Evolutionary conservation across 108 stramenopile genomes (phyloP), one percentile per base, ranked within the genome.

Genomic region (Cyclotella cryptica): DNA sequence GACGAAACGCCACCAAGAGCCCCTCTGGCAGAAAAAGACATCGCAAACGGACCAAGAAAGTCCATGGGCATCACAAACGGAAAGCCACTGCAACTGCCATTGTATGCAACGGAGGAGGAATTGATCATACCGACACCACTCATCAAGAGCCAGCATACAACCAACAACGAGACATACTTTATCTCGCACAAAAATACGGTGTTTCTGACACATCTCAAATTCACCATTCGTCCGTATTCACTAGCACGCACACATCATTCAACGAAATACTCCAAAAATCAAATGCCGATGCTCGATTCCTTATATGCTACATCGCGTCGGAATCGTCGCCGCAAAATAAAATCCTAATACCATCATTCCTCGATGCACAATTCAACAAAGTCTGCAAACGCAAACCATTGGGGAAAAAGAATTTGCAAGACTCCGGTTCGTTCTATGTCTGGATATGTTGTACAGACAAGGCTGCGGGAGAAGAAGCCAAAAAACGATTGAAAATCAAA

Each of bases 381-480:
- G 72, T 88, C 8, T 73, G 88, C 40, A 76, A 89, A 29, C 65
- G 80, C 52, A 75, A 77, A 41, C 66, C 77, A 43, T 72, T 88
- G 26, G 86, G 85, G 1, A 89, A 87, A 52, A 87, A 84, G 45
- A 77, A 73, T 46, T 51, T 46, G 27, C 66, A 72, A 15, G 63
- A 40, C 26, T 46, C 76, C 15, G 89, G 85, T 5, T 92, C 91
- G 10, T 94, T 83, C 70, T 64, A 84, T 22, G 42, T 94, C 19
- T 94, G 93, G 93, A 78, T 86, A 63, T 77, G 87, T 41, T 77
- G 87, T 41, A 86, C 84, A 54, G 82, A 83, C 18, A 86, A 81
- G 8, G 52, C 85, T n/a, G 88, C 88, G 67, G 79, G 81, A 7
- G 72, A 62, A 0, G 29, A 75, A n/a, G 89, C 90, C 15, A 77